A percentile compares a stretch with the other conserved stretches of the same genome.
phyloP scores from a whole-genome alignment of 2,329 filamentous ascomycete genomes.

The Exophiala aquamarina region DNA sequence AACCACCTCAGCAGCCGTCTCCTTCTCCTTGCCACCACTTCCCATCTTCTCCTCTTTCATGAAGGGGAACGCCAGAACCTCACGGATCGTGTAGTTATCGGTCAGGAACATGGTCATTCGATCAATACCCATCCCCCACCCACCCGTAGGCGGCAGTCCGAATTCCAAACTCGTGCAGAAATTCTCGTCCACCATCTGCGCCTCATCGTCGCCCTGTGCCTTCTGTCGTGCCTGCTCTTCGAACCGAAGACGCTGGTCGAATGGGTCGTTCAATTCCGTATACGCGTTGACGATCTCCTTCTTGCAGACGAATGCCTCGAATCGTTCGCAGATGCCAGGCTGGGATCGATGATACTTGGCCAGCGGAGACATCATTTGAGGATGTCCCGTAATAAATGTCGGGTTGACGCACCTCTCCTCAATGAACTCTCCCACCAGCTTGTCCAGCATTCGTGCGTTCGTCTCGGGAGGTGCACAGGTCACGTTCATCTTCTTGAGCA shows the following conservation, averaged over 20 bases:
- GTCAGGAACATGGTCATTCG: slow-evolving; percentile 94
- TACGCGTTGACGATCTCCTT: slow-evolving; percentile 97
- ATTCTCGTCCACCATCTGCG: slow-evolving; percentile 92
- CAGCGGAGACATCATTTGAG: slow-evolving; percentile 86
- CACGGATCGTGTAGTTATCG: slow-evolving; percentile 92
- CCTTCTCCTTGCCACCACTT: slow-evolving; percentile 34
- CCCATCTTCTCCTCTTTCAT: slow-evolving; percentile 78
- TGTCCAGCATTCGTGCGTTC: slow-evolving; percentile 95
- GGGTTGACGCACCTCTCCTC: slow-evolving; percentile 93
- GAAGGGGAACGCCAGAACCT: slow-evolving; percentile 94
- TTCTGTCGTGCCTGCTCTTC: slow-evolving; percentile 97
- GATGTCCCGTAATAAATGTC: slow-evolving; percentile 84
- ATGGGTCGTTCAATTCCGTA: slow-evolving; percentile 96
- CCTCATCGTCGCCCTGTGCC: slow-evolving; percentile 94
- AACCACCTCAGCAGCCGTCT: slow-evolving; percentile 61
- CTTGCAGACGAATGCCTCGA: slow-evolving; percentile 95
- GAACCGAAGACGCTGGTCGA: slow-evolving; percentile 87
- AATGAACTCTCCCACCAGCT: slow-evolving; percentile 89
- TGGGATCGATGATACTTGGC: slow-evolving; percentile 89
- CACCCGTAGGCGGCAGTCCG: slow-evolving; percentile 87
- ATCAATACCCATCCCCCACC: slow-evolving; percentile 96
- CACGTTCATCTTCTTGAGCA: slow-evolving; percentile 87
- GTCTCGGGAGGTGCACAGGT: slow-evolving; percentile 89
- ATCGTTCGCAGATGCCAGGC: slow-evolving; percentile 88
- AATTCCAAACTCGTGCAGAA: slow-evolving; percentile 90